Conservation (phyloP, 164 flowering plant species). For the Aristolochia fimbriata region DNA sequence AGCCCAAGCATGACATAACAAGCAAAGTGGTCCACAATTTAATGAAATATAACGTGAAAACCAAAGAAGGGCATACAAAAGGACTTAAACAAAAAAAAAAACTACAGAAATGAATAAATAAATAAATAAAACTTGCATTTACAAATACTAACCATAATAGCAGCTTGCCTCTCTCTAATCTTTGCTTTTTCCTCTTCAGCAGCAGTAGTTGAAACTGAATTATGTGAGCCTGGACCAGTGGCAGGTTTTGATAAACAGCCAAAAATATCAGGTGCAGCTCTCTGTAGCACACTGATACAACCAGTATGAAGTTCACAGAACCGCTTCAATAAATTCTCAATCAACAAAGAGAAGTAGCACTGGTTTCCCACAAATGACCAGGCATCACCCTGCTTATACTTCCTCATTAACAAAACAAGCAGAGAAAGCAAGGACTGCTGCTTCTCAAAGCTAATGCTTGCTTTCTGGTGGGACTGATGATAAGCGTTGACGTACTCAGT, state of each 20-base stretch:
- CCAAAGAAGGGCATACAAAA: not conserved
- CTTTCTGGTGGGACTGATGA: conserved; percentile 3
- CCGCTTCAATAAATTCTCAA: conserved; percentile 51
- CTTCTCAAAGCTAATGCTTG: no score
- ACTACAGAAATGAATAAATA: not conserved
- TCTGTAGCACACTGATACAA: conserved; percentile 46
- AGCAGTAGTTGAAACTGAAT: conserved; percentile 31
- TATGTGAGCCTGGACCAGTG: conserved; percentile 13
- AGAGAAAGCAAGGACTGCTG: conserved; percentile 67
- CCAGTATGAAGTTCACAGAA: conserved; percentile 58
- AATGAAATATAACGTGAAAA: not conserved
- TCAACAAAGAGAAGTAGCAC: conserved; percentile 44
- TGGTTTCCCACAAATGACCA: conserved; percentile 36
- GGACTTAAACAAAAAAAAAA: not conserved
- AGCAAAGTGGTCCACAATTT: not conserved
- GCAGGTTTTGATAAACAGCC: conserved; percentile 22
- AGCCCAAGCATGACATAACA: not conserved
- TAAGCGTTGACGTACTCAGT: conserved; percentile 21
- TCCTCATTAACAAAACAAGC: conserved; percentile 63
- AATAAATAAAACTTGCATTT: not conserved
- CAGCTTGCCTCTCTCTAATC: conserved; percentile 90
- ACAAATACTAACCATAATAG: conserved; percentile 55
- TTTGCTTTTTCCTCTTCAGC: conserved; percentile 64
- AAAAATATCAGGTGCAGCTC: conserved; percentile 67
- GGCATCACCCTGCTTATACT: conserved; percentile 36